phyloP scores from a whole-genome alignment of 352 stramenopile genomes.

The Globisporangium nodosum region DNA sequence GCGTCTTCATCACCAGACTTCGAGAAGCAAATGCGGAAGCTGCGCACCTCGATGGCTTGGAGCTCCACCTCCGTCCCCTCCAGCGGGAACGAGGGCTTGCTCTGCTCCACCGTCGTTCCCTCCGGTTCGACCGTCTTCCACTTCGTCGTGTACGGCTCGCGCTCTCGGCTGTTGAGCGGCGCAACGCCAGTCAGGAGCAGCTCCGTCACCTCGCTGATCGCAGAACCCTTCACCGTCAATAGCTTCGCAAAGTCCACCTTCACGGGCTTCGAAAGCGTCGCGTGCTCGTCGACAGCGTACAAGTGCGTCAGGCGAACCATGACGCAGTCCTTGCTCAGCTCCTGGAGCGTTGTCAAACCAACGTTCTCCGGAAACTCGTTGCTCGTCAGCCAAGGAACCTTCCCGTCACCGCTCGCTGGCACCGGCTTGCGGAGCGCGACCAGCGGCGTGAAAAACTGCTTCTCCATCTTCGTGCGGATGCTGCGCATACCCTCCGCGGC shows the following conservation, averaged over 20 bases:
- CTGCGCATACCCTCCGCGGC: conserved; percentile 45
- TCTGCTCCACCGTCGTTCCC: conserved; percentile 8
- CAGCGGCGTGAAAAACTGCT: conserved; percentile 62
- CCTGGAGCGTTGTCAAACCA: conserved; percentile 88
- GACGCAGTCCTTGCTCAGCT: conserved; percentile 68
- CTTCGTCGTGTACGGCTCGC: conserved; percentile 7
- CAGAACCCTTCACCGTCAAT: conserved; percentile 41
- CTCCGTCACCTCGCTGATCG: conserved; percentile 72
- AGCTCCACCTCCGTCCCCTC: conserved; percentile 62
- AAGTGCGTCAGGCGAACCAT: conserved; percentile 94
- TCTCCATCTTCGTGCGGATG: conserved; percentile 61
- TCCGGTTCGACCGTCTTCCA: conserved; percentile 35
- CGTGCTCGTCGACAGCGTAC: conserved; percentile 87
- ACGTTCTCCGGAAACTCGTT: conserved; percentile 89
- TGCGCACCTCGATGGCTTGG: conserved; percentile 91
- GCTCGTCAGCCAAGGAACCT: conserved; percentile 59
- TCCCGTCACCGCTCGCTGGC: conserved; percentile 25
- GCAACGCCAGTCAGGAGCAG: conserved; percentile 87
- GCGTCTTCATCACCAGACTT: neutral
- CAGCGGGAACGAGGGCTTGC: conserved; percentile 30
- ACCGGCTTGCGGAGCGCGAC: conserved; percentile 42
- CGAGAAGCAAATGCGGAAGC: conserved; percentile 79
- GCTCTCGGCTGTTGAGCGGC: conserved; percentile 24
- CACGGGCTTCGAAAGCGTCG: conserved; percentile 64
- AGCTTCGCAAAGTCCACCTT: conserved; percentile 67